phyloP scores from a whole-genome alignment of 2,329 filamentous ascomycete species.

The Emergomyces orientalis region DNA sequence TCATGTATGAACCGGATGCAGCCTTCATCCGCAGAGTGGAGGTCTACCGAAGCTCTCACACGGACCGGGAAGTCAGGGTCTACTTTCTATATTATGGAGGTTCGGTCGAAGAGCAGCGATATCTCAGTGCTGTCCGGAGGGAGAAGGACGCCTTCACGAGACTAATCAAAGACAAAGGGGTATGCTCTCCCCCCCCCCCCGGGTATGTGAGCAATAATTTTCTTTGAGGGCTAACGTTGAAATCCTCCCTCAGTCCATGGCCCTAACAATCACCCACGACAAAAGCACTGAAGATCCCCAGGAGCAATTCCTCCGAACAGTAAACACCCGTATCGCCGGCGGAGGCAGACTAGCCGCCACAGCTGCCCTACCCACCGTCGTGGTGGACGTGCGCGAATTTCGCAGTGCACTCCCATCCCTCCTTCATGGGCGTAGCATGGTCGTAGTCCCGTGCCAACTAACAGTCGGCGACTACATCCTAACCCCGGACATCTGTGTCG shows the following conservation, averaged over 20 bases:
- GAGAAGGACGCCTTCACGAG: conserved; percentile 96
- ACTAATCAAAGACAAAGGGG: conserved; percentile 83
- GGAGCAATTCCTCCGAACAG: conserved; percentile 82
- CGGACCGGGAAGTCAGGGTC: conserved; percentile 75
- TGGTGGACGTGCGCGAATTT: conserved; percentile 95
- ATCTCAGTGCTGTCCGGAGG: conserved; percentile 76
- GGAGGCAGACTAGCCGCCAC: conserved; percentile 78
- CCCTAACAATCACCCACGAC: conserved; percentile 70
- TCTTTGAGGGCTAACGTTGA: conserved; percentile 12
- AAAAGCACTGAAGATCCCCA: conserved; percentile 68
- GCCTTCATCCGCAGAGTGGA: conserved; percentile 91
- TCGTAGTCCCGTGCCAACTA: conserved; percentile 87
- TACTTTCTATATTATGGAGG: conserved; percentile 96
- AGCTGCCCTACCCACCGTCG: conserved; percentile 75
- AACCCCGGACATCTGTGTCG: conserved; percentile 81
- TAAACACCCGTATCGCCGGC: conserved; percentile 94
- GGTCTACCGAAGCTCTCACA: conserved; percentile 91
- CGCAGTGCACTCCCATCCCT: conserved; percentile 85
- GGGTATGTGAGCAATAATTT: background rate
- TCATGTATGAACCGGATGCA: conserved; percentile 97
- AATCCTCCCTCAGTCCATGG: conserved; percentile 54
- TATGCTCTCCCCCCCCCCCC: conserved; percentile 22
- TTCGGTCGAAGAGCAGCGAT: conserved; percentile 91
- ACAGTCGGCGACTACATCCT: conserved; percentile 96
- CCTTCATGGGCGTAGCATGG: conserved; percentile 77